Evolutionary conservation across 805 yeast genomes (phyloP), one percentile per base, ranked within the genome.

Genomic region (Wickerhamomyces bovis): DNA sequence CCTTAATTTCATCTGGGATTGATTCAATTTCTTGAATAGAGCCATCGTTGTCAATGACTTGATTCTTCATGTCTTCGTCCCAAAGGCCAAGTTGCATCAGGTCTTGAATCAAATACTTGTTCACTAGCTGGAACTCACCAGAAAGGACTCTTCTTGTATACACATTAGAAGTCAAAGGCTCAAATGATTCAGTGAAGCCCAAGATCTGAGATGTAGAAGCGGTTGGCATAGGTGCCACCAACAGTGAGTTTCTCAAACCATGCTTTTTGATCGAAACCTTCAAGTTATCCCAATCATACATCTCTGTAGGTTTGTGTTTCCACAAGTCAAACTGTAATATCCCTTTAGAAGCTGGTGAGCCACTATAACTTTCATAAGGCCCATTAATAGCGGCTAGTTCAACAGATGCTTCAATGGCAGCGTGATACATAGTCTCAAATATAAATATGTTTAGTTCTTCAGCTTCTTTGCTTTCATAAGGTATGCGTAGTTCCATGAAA

Each of bases 181-280:
- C 99, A 67, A 92, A 92, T 66, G 97, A 92, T 69, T 92, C 99
- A 58, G 83, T 89, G 71, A 78, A 88, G 26, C 98, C 98, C 45
- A 92, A 71, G 43, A 92, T 92, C 71, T 90, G 97, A 2, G 99
- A 94, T 0, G 99, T 94, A 1, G 98, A 89, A 1, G 99, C 98
- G 11, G 98, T 92, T 33, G 99, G 99, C 99, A 92, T 92, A 44
- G 97, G 95, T 3, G 95, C 97, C 30, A 90, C 87, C 18, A 90
- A 66, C 49, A 92, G 69, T 4, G 98, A 92, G 70, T 92, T 92
- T 61, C 98, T 74, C 42, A 92, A 58, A 41, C 99, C 99, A 61
- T 79, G 67, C 50, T 68, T 63, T 45, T 67, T 67, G 48, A 94
- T 73, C 35, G 78, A 69, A 13, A 67, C 69, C 67, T 85, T 89